Percentiles rank a stretch among this genome's conserved stretches.
These are phyloP conservation scores for Neurospora sp. DNA, from an alignment of 495 filamentous ascomycete genomes.

Conservation along the genomic window DNA sequence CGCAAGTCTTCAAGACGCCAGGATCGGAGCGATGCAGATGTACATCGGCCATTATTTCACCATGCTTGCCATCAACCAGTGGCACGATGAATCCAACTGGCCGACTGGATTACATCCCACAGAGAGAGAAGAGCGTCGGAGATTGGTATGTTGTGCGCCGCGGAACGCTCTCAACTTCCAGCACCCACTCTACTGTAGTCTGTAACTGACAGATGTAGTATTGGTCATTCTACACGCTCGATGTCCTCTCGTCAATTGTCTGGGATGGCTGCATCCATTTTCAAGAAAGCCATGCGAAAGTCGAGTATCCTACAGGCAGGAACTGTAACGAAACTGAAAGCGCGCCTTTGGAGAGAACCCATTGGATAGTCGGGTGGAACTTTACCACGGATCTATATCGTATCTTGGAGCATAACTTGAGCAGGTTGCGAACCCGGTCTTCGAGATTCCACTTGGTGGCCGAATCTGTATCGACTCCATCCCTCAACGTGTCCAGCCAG, in stretches of 20 bases:
- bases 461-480: constrained; percentile 13
- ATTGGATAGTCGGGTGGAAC: constrained; percentile 45
- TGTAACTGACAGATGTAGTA: constrained; percentile 23
- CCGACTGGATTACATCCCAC: constrained; percentile 30
- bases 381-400: constrained; percentile 43
- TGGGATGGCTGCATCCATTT: constrained; percentile 37
- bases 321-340: constrained; percentile 26
- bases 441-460: constrained; percentile 16
- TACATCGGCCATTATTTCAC: constrained; percentile 39
- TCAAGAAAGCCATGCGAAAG: constrained; percentile 33
- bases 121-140: constrained; percentile 37
- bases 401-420: constrained; percentile 37
- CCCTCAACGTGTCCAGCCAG: constrained; percentile 24
- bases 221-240: constrained; percentile 45
- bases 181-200: background rate
- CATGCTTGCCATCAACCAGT: constrained; percentile 31
- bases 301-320: constrained; percentile 35
- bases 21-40: constrained; percentile 38
- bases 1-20: constrained; percentile 37
- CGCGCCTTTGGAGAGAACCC: constrained; percentile 11
- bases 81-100: constrained; percentile 43
- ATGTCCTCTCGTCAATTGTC: constrained; percentile 40
- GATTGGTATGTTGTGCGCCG: constrained; percentile 27
- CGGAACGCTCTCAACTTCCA: background rate
- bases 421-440: constrained; percentile 11